These are phyloP conservation scores for Aspergillus pseudoglaucus DNA, from an alignment of 2,329 filamentous ascomycete species.

Conservation along the genomic window DNA sequence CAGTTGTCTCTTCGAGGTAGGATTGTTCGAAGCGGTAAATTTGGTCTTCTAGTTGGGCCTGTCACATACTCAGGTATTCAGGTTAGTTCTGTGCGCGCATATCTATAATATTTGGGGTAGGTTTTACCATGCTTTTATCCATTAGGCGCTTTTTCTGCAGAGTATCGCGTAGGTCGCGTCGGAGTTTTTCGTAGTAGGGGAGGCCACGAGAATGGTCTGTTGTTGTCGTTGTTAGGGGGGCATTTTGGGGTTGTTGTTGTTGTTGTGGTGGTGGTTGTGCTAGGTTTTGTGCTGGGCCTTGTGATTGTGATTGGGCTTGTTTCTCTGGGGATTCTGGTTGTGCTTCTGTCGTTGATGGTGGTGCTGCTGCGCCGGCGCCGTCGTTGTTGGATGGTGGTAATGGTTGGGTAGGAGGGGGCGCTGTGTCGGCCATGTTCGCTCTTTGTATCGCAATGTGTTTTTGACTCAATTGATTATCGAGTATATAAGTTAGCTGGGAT, in stretches of 20 bases:
- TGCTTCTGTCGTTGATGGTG: constrained; percentile 11
- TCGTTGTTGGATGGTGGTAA: constrained; percentile 12
- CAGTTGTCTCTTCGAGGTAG: constrained; percentile 82
- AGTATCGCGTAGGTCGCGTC: constrained; percentile 60
- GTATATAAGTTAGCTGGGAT: too few species aligned
- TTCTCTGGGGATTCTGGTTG: not conserved
- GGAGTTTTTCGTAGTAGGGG: constrained; percentile 68
- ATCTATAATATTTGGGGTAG: too few species aligned
- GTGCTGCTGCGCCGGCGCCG: constrained; percentile 13
- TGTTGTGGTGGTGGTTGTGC: constrained; percentile 10
- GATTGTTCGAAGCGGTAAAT: constrained; percentile 78
- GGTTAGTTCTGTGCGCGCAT: too few species aligned
- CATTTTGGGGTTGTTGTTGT: not conserved
- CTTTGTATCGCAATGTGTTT: too few species aligned
- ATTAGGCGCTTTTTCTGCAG: constrained; percentile 59
- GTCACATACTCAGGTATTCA: not conserved
- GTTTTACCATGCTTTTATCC: constrained; percentile 57
- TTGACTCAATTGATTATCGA: too few species aligned
- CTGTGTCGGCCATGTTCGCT: constrained; percentile 36
- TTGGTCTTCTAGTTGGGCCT: constrained; percentile 63
- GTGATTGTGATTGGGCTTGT: not conserved
- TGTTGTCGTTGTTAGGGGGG: constrained; percentile 13
- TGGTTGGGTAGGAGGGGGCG: constrained; percentile 23
- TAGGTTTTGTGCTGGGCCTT: constrained; percentile 9
- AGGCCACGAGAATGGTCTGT: constrained; percentile 37